Conservation (phyloP, 495 filamentous ascomycete genomes). For the Neurospora discreta region DNA sequence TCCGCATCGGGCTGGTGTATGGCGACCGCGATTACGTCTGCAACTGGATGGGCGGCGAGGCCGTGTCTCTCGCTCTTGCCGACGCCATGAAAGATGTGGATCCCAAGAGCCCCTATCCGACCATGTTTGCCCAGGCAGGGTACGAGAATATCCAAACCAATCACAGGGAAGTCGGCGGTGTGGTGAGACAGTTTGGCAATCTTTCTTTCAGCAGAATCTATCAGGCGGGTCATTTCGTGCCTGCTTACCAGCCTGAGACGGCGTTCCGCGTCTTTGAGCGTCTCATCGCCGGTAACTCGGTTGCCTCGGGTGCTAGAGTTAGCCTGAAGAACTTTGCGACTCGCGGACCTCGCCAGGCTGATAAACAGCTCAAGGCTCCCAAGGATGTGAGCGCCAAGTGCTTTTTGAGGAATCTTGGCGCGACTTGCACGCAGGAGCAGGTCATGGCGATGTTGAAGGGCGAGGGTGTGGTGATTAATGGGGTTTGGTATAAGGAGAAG, state of each 20-base stretch:
- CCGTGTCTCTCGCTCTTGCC: constrained; percentile 45
- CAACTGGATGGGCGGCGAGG: constrained; percentile 57
- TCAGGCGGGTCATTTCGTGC: constrained; percentile 60
- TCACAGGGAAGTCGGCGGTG: constrained; percentile 44
- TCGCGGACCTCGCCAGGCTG: constrained; percentile 40
- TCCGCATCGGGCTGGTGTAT: constrained; percentile 61
- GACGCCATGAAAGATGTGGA: constrained; percentile 6
- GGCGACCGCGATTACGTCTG: constrained; percentile 56
- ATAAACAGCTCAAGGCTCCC: constrained; percentile 32
- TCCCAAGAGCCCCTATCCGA: constrained; percentile 9
- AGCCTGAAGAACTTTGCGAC: constrained; percentile 42
- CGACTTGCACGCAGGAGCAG: constrained; percentile 41
- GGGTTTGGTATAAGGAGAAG: constrained; percentile 40
- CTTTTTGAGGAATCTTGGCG: constrained; percentile 40
- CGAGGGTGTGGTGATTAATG: constrained; percentile 34
- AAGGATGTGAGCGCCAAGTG: constrained; percentile 37
- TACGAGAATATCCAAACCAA: constrained; percentile 45
- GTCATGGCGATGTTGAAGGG: constrained; percentile 31
- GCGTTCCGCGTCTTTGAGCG: constrained; percentile 55
- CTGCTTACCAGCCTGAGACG: constrained; percentile 58
- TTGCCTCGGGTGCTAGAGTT: constrained; percentile 47
- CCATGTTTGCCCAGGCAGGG: constrained; percentile 33
- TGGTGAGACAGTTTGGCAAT: constrained; percentile 55
- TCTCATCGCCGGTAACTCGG: constrained; percentile 45
- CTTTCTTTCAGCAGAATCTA: constrained; percentile 62